Percentiles rank a stretch among this genome's conserved stretches.
Conservation (phyloP, 345 rosid genomes). For the Balakata baccata region DNA sequence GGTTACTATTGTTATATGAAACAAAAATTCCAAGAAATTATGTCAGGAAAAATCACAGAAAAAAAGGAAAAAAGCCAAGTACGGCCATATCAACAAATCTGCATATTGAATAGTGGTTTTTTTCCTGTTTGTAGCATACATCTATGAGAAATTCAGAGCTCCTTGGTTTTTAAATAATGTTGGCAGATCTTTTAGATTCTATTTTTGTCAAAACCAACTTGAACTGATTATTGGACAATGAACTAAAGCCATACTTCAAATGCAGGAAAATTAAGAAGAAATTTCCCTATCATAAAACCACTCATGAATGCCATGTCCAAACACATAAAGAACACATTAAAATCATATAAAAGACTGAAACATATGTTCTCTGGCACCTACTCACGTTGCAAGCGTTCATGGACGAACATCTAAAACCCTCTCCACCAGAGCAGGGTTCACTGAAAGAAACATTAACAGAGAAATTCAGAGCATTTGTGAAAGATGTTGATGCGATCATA, state of each 20-base stretch:
- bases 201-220: not conserved
- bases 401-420: constrained; percentile 81
- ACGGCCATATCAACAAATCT: not conserved
- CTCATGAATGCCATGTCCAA: not conserved
- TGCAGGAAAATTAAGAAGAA: constrained; percentile 3
- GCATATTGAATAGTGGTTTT: not conserved
- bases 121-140: not conserved
- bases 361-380: constrained; percentile 36
- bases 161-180: not conserved
- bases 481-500: constrained; percentile 55
- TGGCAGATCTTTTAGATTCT: not conserved
- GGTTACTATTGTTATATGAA: not conserved
- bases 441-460: constrained; percentile 70
- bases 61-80: not conserved
- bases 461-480: constrained; percentile 70
- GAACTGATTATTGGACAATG: not conserved
- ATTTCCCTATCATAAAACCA: not conserved
- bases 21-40: not conserved
- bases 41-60: not conserved
- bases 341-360: not conserved
- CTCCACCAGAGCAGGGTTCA: constrained; percentile 66
- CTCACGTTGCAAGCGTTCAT: constrained; percentile 85
- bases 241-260: not conserved
- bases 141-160: not conserved
- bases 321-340: not conserved